A percentile compares a stretch with the other conserved stretches of the same genome.
Evolutionary conservation across 2,329 filamentous ascomycete species (phyloP).

Genomic region (Cryphonectria parasitica): DNA sequence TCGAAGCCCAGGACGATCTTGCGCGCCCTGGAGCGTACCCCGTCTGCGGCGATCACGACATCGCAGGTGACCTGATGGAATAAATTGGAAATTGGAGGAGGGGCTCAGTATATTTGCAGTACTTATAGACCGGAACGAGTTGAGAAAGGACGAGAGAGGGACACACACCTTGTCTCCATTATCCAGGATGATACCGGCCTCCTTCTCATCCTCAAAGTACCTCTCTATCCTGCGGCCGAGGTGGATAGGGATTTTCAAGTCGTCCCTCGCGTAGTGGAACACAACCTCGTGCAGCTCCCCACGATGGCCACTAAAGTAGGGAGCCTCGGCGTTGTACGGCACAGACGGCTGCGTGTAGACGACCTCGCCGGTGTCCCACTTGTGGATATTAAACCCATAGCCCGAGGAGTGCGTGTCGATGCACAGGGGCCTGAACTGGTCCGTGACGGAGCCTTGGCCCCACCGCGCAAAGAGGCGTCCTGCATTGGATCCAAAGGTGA

Average conservation of each 20-base stretch:
- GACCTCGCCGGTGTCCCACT: constrained; percentile 62
- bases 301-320: constrained; percentile 63
- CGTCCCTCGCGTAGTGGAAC: constrained; percentile 59
- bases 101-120: constrained; percentile 32
- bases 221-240: constrained; percentile 55
- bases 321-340: constrained; percentile 48
- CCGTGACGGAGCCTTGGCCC: constrained; percentile 52
- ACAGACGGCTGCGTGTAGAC: constrained; percentile 59
- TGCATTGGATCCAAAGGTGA: constrained; percentile 63
- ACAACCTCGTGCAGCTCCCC: constrained; percentile 64
- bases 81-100: background rate
- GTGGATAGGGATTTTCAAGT: constrained; percentile 58
- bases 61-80: constrained; percentile 33
- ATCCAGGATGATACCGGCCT: constrained; percentile 56
- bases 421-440: constrained; percentile 51
- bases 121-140: constrained; percentile 39
- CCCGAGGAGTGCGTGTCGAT: constrained; percentile 50
- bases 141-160: constrained; percentile 52
- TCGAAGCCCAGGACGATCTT: constrained; percentile 51
- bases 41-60: constrained; percentile 49
- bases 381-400: constrained; percentile 65
- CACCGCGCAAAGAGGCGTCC: constrained; percentile 65
- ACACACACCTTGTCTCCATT: constrained; percentile 52
- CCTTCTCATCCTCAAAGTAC: constrained; percentile 57
- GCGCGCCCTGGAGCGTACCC: constrained; percentile 50